These are phyloP conservation scores for Eucalyptus pauciflora DNA, from an alignment of 345 rosid species.

Conservation along the genomic window DNA sequence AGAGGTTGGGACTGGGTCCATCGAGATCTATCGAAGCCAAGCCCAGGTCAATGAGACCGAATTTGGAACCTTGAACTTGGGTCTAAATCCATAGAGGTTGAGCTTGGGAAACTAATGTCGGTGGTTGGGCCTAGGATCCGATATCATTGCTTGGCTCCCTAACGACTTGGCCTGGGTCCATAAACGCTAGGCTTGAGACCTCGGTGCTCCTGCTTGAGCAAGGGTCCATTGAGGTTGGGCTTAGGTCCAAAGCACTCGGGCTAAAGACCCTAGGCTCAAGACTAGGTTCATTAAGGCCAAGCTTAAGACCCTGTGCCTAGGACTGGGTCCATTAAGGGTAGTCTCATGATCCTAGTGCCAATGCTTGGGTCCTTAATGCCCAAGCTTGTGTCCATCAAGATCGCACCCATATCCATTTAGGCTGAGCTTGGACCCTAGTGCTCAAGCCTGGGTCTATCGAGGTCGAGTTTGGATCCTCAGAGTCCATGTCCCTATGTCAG, in stretches of 20 bases:
- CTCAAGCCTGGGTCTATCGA: fast-evolving
- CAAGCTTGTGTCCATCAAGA: fast-evolving
- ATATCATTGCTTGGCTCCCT: not conserved
- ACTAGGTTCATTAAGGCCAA: too few species aligned
- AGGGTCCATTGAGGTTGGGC: not conserved
- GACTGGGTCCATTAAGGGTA: fast-evolving
- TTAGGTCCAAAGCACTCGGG: fast-evolving
- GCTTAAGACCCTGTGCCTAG: too few species aligned
- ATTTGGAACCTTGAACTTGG: fast-evolving
- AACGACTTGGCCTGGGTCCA: not conserved
- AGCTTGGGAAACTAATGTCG: fast-evolving
- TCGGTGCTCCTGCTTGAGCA: fast-evolving
- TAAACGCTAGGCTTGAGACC: fast-evolving
- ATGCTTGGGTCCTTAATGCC: fast-evolving
- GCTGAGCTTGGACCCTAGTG: fast-evolving
- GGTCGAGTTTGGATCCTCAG: fast-evolving
- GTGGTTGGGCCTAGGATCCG: fast-evolving
- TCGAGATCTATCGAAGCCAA: fast-evolving
- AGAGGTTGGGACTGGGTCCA: not conserved
- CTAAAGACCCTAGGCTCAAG: not conserved
- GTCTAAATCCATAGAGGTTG: not conserved
- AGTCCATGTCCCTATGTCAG: fast-evolving
- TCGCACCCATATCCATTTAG: fast-evolving
- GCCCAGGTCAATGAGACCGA: fast-evolving
- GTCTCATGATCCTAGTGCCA: fast-evolving